Conservation (phyloP, 2,329 filamentous ascomycete species). For the Dactylellina cionopaga region DNA sequence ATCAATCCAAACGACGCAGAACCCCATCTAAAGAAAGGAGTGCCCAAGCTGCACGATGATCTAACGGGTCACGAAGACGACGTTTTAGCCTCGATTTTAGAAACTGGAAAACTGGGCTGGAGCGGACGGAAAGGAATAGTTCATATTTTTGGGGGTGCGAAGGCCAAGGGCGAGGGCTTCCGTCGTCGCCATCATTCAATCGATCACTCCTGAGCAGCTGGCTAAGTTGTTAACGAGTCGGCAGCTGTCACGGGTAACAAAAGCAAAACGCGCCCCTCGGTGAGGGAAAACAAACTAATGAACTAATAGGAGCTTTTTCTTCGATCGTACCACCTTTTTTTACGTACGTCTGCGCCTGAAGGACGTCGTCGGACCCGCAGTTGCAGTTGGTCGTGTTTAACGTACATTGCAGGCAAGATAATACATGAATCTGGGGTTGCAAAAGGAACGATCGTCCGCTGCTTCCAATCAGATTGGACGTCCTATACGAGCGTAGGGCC, state of each 20-base stretch:
- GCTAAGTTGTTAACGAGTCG: conserved; percentile 36
- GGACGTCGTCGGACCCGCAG: conserved; percentile 48
- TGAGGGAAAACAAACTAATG: conserved; percentile 51
- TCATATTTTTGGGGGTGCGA: conserved; percentile 20
- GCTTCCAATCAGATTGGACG: conserved; percentile 24
- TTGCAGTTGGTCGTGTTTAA: too few relatives aligned
- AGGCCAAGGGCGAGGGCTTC: conserved; percentile 40
- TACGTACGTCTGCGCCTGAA: conserved; percentile 43
- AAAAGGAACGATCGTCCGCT: conserved; percentile 44
- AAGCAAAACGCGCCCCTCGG: conserved; percentile 32
- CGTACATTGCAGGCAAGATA: conserved; percentile 18
- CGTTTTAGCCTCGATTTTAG: conserved; percentile 50
- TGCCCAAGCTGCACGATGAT: conserved; percentile 51
- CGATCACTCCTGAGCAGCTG: conserved; percentile 46
- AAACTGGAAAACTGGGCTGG: conserved; percentile 50
- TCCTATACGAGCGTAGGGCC: conserved; percentile 29
- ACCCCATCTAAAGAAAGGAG: conserved; percentile 8
- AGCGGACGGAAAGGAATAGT: conserved; percentile 47
- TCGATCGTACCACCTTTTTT: conserved; percentile 50
- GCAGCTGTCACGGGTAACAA: conserved; percentile 50
- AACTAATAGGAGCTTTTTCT: conserved; percentile 52
- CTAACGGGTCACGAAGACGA: conserved; percentile 53
- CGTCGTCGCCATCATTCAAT: conserved; percentile 35
- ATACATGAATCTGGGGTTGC: conserved; percentile 50
- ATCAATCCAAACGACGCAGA: conserved; percentile 16